Base-by-base conservation (phyloP, 805 yeast genomes). In the Kluyveromyces nonfermentans region DNA sequence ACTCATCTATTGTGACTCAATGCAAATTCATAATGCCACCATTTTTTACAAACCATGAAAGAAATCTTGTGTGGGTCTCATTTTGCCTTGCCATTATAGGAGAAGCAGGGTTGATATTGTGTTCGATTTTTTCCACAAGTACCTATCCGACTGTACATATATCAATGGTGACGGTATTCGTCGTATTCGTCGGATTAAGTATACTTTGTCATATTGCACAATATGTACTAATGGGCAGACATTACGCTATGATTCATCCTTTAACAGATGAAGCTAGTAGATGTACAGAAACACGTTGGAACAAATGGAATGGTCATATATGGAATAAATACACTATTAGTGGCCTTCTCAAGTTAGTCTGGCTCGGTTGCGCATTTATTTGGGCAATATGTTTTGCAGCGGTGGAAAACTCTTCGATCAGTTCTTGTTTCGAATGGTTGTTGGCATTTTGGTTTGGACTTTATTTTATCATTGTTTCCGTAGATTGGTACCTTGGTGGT, bases 371-470 rank as follows among this genome's bases (percentile, higher is more conserved):
- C 16, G 93, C 95, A 1, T 67, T 81, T 15, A 76, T 68, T 0
- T 72, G 85, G 56, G 95, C 90, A 2, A 62, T 82, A 20, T 71
- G 76, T 28, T 90, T 86, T 50, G 87, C 77, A n/a, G 70, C 62
- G 3, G 56, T 65, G 41, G 54, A 64, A 7, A 55, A 64, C 33
- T 68, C 73, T 49, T 74, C 73, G 3, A 67, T 72, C 28, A 71
- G 80, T 34, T 88, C 88, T 0, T 67, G 71, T 17, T 77, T 83
- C 57, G 97, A 90, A 64, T 90, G 97, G 97, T 58, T 80, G 3
- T 63, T 89, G 35, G 80, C 90, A n/a, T 89, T 80, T 63, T 80
- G 85, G 78, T 89, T 84, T 58, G 93, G 95, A 3, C 54, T 81
- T 30, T 69, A 84, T 47, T 74, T 81, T 50, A 56, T 81, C 4